phyloP scores from a whole-genome alignment of 1,284 basidiomycete genomes.

The Sanghuangporus weigelae region DNA sequence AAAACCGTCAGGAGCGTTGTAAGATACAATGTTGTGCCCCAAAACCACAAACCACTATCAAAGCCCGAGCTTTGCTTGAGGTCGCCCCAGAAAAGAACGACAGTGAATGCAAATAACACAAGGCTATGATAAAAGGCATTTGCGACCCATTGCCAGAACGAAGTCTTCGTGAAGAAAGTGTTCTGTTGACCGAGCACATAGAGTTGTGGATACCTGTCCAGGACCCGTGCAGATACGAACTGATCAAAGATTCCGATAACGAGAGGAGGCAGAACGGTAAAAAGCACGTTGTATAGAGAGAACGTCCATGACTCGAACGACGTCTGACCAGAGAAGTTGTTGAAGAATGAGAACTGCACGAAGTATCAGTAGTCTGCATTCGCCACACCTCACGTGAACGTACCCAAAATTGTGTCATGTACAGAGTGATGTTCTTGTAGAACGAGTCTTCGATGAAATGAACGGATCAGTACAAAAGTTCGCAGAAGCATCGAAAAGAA shows the following conservation, averaged over 20 bases:
- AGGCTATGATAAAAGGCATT: constrained; percentile 95
- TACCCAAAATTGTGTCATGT: constrained; percentile 98
- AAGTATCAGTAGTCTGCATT: background rate
- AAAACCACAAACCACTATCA: constrained; percentile 94
- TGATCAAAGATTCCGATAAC: constrained; percentile 98
- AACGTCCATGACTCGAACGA: constrained; percentile 99
- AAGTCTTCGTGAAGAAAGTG: constrained; percentile 84
- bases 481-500: constrained; percentile 20
- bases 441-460: constrained; percentile 66
- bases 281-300: constrained; percentile 89
- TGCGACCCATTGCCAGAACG: constrained; percentile 94
- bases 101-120: constrained; percentile 84
- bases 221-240: constrained; percentile 93
- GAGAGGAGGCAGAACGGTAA: constrained; percentile 92
- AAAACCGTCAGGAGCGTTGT: constrained; percentile 92
- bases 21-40: constrained; percentile 95
- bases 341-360: constrained; percentile 90
- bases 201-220: constrained; percentile 96
- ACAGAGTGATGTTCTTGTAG: constrained; percentile 96
- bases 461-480: background rate
- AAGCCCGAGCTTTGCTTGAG: constrained; percentile 76
- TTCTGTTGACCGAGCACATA: constrained; percentile 92
- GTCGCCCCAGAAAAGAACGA: constrained; percentile 90
- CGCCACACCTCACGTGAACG: constrained; percentile 23
- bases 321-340: constrained; percentile 98